Evolutionary conservation across 352 stramenopile species (phyloP).

Genomic region (Globisporangium camurandrum): DNA sequence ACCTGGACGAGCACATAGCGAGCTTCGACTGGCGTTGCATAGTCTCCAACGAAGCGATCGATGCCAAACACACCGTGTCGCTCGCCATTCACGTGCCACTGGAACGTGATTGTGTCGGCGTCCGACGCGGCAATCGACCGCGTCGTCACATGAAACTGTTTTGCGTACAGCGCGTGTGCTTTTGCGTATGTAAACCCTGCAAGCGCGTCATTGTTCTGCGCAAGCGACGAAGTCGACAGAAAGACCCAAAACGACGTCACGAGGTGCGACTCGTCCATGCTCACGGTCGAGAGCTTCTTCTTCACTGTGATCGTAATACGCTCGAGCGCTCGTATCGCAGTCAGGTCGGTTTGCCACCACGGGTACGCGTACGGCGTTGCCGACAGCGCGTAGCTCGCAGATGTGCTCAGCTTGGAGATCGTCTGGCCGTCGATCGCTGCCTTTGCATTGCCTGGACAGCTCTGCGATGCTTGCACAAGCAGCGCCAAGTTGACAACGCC

Average conservation of each 20-base stretch:
- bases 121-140: constrained; percentile 37
- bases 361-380: constrained; percentile 31
- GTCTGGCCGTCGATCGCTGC: constrained; percentile 40
- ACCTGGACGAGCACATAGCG: constrained; percentile 47
- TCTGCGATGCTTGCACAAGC: constrained; percentile 28
- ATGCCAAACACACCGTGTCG: constrained; percentile 20
- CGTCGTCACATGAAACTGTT: constrained; percentile 30
- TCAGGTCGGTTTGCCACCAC: constrained; percentile 58
- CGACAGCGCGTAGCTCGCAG: constrained; percentile 47
- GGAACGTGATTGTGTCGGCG: constrained; percentile 30
- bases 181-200: constrained; percentile 24
- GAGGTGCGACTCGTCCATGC: constrained; percentile 24
- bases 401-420: constrained; percentile 28
- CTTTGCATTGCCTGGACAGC: constrained; percentile 32
- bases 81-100: constrained; percentile 56
- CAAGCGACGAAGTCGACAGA: constrained; percentile 28
- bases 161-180: constrained; percentile 14
- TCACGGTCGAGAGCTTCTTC: constrained; percentile 22
- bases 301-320: constrained; percentile 46
- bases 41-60: constrained; percentile 32
- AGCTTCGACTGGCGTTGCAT: constrained; percentile 21
- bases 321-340: constrained; percentile 25
- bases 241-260: constrained; percentile 37
- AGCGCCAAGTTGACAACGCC: constrained; percentile 43
- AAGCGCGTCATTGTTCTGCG: constrained; percentile 23